Evolutionary conservation across 1,139 yeast genomes (phyloP).

Genomic region (Candida neerlandica): DNA sequence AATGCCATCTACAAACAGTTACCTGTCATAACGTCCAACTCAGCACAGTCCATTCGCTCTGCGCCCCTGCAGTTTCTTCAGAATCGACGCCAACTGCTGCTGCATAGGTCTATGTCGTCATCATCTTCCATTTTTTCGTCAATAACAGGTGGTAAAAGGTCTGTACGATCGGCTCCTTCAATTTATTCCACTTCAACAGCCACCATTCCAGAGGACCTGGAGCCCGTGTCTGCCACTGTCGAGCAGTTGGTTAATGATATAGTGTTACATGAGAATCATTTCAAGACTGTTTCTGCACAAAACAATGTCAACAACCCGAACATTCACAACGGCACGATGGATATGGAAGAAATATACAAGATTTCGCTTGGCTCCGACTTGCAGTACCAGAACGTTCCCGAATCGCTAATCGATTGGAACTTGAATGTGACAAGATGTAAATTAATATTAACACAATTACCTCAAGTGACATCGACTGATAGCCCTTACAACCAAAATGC

Average conservation of each 20-base stretch:
- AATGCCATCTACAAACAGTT: slow-evolving; percentile 50
- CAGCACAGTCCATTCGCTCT: slow-evolving; percentile 33
- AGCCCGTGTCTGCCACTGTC: slow-evolving; percentile 45
- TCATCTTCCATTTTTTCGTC: slow-evolving; percentile 22
- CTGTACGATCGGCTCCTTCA: slow-evolving; percentile 48
- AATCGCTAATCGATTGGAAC: slow-evolving; percentile 50
- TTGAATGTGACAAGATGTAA: slow-evolving; percentile 50
- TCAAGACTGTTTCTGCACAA: slow-evolving; percentile 7
- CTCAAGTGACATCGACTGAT: slow-evolving; percentile 40
- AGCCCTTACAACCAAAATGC: slow-evolving; percentile 35
- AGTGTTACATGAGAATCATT: slow-evolving; percentile 42
- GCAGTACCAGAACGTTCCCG: slow-evolving; percentile 44
- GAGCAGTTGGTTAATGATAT: slow-evolving; percentile 50
- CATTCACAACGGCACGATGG: slow-evolving; percentile 1
- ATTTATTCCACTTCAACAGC: slow-evolving; percentile 46
- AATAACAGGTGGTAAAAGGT: slow-evolving; percentile 40
- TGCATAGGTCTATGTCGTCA: slow-evolving; percentile 17
- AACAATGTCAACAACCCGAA: slow-evolving; percentile 2
- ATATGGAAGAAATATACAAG: slow-evolving; percentile 32
- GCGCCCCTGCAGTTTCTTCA: slow-evolving; percentile 33
- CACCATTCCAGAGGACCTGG: slow-evolving; percentile 51
- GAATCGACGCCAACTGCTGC: slow-evolving; percentile 17
- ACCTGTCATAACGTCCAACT: slow-evolving; percentile 30
- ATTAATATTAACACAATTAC: slow-evolving; percentile 41
- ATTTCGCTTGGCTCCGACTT: slow-evolving; percentile 46